phyloP scores from a whole-genome alignment of 257 asterid genomes.

The Fraxinus pennsylvanica region DNA sequence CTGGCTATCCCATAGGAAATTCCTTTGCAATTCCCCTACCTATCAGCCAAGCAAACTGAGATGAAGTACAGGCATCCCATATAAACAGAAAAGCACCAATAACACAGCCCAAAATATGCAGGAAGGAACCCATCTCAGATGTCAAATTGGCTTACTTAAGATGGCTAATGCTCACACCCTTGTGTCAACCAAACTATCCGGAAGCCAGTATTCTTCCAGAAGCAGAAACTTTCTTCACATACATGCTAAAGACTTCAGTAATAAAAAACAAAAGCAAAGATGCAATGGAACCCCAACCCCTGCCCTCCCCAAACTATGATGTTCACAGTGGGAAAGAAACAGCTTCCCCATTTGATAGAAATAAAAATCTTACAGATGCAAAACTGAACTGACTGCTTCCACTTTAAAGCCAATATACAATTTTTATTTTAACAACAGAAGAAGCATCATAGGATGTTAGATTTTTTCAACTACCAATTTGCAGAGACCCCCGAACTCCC shows the following conservation, averaged over 20 bases:
- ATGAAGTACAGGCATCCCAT: not conserved
- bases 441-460: not conserved
- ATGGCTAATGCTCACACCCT: not conserved
- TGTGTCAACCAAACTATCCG: not conserved
- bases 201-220: not conserved
- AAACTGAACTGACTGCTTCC: not conserved
- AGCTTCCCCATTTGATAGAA: not conserved
- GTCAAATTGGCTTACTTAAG: not conserved
- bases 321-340: not conserved
- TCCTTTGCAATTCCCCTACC: not conserved
- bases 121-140: not conserved
- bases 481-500: not conserved
- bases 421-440: not conserved
- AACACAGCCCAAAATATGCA: not conserved
- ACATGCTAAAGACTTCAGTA: not conserved
- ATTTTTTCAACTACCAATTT: not conserved
- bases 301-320: not conserved
- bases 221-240: not conserved
- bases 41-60: not conserved
- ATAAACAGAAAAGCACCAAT: not conserved
- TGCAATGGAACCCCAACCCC: not conserved
- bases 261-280: not conserved
- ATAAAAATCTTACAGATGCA: not conserved
- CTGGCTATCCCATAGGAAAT: not conserved
- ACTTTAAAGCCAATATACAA: not conserved